A percentile compares a stretch with the other conserved stretches of the same genome.
Evolutionary conservation across 1,284 basidiomycete species (phyloP).

Genomic region (Apiotrichum porosum): DNA sequence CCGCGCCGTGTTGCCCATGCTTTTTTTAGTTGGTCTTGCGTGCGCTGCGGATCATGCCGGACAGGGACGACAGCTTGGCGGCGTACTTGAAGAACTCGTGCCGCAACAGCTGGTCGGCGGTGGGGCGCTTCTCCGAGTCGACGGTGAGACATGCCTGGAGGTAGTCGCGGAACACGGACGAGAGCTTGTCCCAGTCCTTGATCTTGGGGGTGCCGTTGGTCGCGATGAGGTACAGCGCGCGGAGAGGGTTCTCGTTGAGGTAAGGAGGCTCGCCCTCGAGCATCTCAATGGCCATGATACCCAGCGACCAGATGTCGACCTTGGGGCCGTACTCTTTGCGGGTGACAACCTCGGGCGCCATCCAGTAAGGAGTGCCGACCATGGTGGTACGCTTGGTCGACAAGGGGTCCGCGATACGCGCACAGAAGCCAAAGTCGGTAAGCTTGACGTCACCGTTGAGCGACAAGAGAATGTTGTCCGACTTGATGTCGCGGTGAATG

Average conservation of each 20-base stretch:
- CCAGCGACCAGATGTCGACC: constrained; percentile 97
- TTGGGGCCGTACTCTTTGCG: constrained; percentile 98
- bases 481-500: constrained; percentile 98
- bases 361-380: constrained; percentile 99
- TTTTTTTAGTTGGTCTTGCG: constrained; percentile 56
- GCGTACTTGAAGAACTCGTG: constrained; percentile 84
- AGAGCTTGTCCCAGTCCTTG: constrained; percentile 88
- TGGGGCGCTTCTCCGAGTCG: constrained; percentile 87
- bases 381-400: constrained; percentile 97
- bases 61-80: constrained; percentile 78
- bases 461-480: constrained; percentile 89
- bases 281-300: constrained; percentile 99
- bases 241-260: constrained; percentile 91
- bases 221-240: constrained; percentile 92
- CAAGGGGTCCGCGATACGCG: constrained; percentile 85
- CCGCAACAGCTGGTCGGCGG: constrained; percentile 76
- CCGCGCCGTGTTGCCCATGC: no score
- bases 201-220: constrained; percentile 98
- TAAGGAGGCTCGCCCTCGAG: constrained; percentile 99
- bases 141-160: constrained; percentile 86
- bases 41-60: constrained; percentile 90
- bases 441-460: constrained; percentile 94
- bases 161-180: constrained; percentile 83
- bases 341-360: constrained; percentile 98
- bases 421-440: constrained; percentile 99